phyloP scores from a whole-genome alignment of 1,284 basidiomycete genomes.

The Rhodotorula sp. region DNA sequence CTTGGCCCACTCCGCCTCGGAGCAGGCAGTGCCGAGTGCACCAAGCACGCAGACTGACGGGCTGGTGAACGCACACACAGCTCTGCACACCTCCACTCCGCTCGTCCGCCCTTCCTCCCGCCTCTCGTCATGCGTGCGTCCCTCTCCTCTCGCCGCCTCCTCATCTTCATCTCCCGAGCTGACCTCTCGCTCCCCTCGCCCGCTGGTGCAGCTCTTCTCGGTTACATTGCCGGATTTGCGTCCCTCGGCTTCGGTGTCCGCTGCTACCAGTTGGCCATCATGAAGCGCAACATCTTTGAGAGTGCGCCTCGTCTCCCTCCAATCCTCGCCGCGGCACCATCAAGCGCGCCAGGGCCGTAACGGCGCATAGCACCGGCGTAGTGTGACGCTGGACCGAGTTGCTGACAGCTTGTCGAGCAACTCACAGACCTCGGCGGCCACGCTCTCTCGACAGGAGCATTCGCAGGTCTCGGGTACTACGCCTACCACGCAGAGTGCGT shows the following conservation, averaged over 20 bases:
- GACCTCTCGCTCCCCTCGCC: background rate
- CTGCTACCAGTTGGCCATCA: slow-evolving; percentile 46
- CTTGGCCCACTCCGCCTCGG: no score
- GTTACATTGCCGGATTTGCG: slow-evolving; percentile 34
- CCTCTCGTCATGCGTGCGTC: slow-evolving; percentile 9
- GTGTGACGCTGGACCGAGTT: background rate
- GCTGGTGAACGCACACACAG: no score
- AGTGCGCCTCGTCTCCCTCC: slow-evolving; percentile 31
- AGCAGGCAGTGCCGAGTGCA: background rate
- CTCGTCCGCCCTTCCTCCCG: no score
- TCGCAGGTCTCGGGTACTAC: slow-evolving; percentile 42
- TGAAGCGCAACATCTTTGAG: slow-evolving; percentile 48
- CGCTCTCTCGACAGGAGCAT: slow-evolving; percentile 42
- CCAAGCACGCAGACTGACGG: background rate
- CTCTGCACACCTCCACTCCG: background rate
- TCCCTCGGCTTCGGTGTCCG: slow-evolving; percentile 45
- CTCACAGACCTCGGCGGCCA: slow-evolving; percentile 46
- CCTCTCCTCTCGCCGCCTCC: background rate
- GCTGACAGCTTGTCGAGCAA: background rate
- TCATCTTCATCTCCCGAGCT: background rate
- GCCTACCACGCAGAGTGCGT: slow-evolving; percentile 43
- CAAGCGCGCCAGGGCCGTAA: no score
- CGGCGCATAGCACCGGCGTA: background rate
- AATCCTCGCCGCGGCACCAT: background rate
- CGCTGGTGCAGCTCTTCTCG: slow-evolving; percentile 6